Evolutionary conservation across 2,329 filamentous ascomycete genomes (phyloP).

Genomic region (Cercospora sp.): DNA sequence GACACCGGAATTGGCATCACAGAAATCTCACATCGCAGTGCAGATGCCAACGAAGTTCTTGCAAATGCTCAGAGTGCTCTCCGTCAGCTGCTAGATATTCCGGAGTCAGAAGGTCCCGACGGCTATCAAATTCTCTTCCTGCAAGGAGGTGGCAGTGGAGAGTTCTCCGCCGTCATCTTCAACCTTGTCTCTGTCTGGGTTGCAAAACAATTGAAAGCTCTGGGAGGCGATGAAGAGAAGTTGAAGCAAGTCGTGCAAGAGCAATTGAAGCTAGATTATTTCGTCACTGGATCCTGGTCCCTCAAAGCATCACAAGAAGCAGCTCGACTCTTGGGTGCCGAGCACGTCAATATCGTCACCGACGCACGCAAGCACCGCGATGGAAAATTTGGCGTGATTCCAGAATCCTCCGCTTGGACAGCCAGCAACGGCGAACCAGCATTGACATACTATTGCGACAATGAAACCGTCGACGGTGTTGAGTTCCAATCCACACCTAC

Average conservation of each 20-base stretch:
- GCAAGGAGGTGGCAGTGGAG: constrained; percentile 80
- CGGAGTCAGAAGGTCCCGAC: constrained; percentile 72
- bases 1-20: constrained; percentile 79
- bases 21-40: constrained; percentile 86
- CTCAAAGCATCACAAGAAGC: constrained; percentile 87
- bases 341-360: constrained; percentile 76
- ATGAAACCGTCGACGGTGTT: constrained; percentile 91
- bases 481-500: constrained; percentile 78
- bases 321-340: constrained; percentile 69
- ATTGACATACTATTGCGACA: constrained; percentile 87
- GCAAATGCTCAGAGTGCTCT: constrained; percentile 75
- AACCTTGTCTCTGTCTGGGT: constrained; percentile 86
- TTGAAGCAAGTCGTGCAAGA: constrained; percentile 64
- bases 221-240: constrained; percentile 58
- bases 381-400: constrained; percentile 85
- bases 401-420: constrained; percentile 73
- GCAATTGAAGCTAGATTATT: constrained; percentile 80
- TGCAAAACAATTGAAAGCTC: constrained; percentile 49
- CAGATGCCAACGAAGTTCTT: constrained; percentile 75
- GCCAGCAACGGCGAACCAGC: constrained; percentile 64
- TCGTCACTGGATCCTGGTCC: constrained; percentile 89
- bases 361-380: constrained; percentile 59
- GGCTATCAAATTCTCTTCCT: constrained; percentile 88
- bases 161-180: constrained; percentile 81
- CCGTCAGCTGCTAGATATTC: constrained; percentile 73